Evolutionary conservation across 768 basidiomycete genomes (phyloP), one percentile per base, ranked within the genome.

Genomic region (Hortiboletus flavorubellus): DNA sequence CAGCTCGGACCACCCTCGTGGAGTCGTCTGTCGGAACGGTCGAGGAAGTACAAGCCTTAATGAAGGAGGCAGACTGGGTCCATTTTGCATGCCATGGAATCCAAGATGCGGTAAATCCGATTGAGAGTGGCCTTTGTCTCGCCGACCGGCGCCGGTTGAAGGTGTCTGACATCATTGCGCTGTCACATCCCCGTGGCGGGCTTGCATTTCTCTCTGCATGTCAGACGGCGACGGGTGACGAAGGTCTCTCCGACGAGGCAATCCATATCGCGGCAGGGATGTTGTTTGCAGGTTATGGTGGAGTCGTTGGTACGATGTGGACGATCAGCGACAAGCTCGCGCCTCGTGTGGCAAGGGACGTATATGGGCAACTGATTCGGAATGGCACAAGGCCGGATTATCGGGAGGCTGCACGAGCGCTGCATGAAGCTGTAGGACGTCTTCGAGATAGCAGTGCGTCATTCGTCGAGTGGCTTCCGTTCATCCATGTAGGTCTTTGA

Each of bases 191-290:
- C 41, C 71, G 7, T 33, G 65, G 43, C 41, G 51, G 68, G 34
- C 64, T 79, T 43, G 78, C 72, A 0, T 76, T 77, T 56, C 72
- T 80, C 8, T 77, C 78, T 9, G 78, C 77, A 3, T 79, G 75
- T 58, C 70, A 79, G 46, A 78, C 34, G 11, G 34, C 34, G 34
- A 34, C 5, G 34, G 34, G 34, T 14, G 34, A 34, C 34, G 34
- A 34, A 5, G 6, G 12, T 34, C 34, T 34, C 6, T 14, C 34
- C 34, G 34, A 34, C 9, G 34, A 34, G 12, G 34, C 34, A 12
- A 34, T 34, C 34, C 34, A 34, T 34, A 34, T 34, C 34, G 34
- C 34, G 5, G 34, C 73, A 4, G 75, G 72, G 7, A 73, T 79
- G 72, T 57, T 74, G 39, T 48, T 64, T n/a, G 62, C 59, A 0